These are phyloP conservation scores for Allium cepa DNA, from an alignment of 106 monocot genomes.

Conservation along the genomic window DNA sequence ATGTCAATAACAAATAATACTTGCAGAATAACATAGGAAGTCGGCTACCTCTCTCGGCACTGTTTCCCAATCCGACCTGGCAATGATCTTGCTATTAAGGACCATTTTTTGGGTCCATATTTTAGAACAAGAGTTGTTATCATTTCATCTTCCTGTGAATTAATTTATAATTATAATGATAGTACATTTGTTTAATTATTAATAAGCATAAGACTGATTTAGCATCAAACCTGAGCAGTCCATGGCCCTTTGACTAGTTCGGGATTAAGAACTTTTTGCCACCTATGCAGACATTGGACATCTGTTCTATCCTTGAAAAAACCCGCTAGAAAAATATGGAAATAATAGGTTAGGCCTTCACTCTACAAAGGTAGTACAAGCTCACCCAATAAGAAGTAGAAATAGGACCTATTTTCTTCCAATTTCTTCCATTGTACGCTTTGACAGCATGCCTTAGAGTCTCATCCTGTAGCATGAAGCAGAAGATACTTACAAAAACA, in stretches of 20 bases:
- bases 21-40: not conserved
- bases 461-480: slow-evolving; percentile 53
- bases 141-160: slow-evolving; percentile 61
- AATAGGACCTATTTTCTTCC: slow-evolving; percentile 87
- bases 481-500: not conserved
- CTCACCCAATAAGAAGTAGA: not conserved
- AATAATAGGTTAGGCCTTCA: slow-evolving; percentile 2
- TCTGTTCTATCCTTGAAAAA: slow-evolving; percentile 79
- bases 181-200: not conserved
- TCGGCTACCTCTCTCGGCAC: slow-evolving; percentile 63
- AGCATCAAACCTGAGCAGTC: slow-evolving; percentile 61
- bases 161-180: not conserved
- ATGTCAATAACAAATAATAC: not conserved
- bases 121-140: slow-evolving; percentile 45
- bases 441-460: slow-evolving; percentile 66
- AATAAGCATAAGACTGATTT: not conserved
- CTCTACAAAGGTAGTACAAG: not conserved
- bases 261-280: slow-evolving; percentile 99
- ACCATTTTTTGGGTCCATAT: slow-evolving; percentile 79
- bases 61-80: slow-evolving; percentile 83
- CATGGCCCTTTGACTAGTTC: slow-evolving; percentile 90
- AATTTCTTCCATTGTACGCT: slow-evolving; percentile 60
- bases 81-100: slow-evolving; percentile 55
- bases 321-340: slow-evolving; percentile 48
- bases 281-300: slow-evolving; percentile 94